Conservation (phyloP, 2,329 filamentous ascomycete genomes). For the Atkinsonella texensis region DNA sequence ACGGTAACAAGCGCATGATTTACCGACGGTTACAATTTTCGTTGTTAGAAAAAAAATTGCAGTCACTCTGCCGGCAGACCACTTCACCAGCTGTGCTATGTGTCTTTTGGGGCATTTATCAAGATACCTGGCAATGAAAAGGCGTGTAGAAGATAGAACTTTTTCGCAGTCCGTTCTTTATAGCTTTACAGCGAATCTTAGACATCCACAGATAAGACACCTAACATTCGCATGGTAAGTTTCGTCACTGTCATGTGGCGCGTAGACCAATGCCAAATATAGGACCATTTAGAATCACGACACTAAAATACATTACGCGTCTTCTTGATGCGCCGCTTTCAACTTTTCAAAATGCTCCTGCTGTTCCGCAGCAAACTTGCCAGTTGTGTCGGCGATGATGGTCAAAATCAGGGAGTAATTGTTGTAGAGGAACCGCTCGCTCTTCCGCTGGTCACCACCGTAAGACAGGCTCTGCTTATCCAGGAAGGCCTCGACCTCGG, state of each 20-base stretch:
- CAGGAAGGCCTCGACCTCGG: slow-evolving; percentile 75
- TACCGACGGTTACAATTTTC: background rate
- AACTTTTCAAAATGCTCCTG: slow-evolving; percentile 61
- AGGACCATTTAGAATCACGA: background rate
- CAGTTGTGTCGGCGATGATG: slow-evolving; percentile 69
- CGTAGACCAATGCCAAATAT: background rate
- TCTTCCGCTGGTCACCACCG: slow-evolving; percentile 62
- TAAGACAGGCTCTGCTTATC: slow-evolving; percentile 64
- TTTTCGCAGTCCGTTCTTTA: no score
- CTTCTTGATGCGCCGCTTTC: slow-evolving; percentile 45
- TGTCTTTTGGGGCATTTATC: no score
- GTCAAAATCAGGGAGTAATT: slow-evolving; percentile 93
- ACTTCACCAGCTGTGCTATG: no score
- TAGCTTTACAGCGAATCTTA: no score
- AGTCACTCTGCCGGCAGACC: no score
- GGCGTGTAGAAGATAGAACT: no score
- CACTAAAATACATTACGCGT: slow-evolving; percentile 6
- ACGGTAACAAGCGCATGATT: background rate
- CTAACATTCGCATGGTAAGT: background rate
- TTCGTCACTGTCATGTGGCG: no score
- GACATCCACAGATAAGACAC: no score
- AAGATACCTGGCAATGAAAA: no score
- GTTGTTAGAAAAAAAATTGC: no score
- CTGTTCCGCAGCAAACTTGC: slow-evolving; percentile 64
- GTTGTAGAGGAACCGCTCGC: slow-evolving; percentile 82